Evolutionary conservation across 179 eudicot genomes (phyloP).

Genomic region (Sideroxylon spinosum): DNA sequence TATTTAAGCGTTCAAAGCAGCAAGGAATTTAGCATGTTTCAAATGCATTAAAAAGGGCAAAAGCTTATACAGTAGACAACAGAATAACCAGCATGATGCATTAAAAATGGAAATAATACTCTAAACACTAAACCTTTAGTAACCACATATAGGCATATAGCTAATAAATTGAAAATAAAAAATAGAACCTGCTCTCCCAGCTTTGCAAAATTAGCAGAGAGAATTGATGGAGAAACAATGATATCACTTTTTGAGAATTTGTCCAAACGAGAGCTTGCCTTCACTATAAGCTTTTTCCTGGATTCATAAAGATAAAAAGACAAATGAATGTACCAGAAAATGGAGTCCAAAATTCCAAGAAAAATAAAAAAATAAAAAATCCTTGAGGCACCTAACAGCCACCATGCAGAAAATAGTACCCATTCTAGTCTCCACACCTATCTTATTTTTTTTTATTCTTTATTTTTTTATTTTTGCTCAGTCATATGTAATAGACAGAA

Average conservation of each 20-base stretch:
- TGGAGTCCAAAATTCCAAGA: no score
- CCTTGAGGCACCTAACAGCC: neutral
- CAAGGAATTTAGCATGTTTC: neutral
- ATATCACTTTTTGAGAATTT: constrained; percentile 89
- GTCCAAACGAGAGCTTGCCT: constrained; percentile 87
- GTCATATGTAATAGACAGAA: no score
- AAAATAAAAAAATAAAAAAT: no score
- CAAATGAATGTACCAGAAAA: neutral
- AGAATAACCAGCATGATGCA: neutral
- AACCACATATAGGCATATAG: constrained; percentile 2
- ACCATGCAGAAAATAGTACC: neutral
- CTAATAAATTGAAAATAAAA: constrained; percentile 6
- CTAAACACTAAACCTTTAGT: neutral
- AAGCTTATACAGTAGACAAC: neutral
- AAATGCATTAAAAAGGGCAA: neutral
- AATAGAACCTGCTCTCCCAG: constrained; percentile 89
- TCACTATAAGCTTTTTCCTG: constrained; percentile 60
- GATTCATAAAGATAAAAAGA: constrained; percentile 18
- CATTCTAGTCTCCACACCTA: no score
- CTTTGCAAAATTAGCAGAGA: constrained; percentile 89
- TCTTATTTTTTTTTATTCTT: no score
- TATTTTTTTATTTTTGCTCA: no score
- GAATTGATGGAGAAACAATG: constrained; percentile 94
- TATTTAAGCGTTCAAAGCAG: neutral
- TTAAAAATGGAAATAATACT: neutral